Conservation (phyloP, 2,329 filamentous ascomycete species). For the Albophoma yamanashiensis region DNA sequence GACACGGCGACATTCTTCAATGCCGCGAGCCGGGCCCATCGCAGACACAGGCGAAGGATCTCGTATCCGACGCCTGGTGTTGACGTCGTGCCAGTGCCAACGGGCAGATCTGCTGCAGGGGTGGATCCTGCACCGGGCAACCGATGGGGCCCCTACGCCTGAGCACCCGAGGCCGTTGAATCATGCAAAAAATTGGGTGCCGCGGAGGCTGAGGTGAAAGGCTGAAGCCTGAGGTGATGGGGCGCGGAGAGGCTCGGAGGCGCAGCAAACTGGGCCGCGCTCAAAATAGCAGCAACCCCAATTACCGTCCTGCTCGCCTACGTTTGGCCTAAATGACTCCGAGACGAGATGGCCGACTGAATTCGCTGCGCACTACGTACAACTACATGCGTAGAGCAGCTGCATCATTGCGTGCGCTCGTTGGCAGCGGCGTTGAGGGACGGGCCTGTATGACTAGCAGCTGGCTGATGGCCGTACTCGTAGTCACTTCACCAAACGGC, state of each 20-base stretch:
- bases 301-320: not conserved
- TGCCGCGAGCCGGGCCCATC: not conserved
- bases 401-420: not conserved
- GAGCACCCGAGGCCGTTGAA: not conserved
- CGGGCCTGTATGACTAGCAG: no score
- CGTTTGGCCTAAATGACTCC: not conserved
- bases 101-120: not conserved
- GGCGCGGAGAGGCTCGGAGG: not conserved
- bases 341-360: not conserved
- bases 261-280: not conserved
- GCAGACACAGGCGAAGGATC: not conserved
- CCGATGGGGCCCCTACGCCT: not conserved
- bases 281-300: not conserved
- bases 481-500: not conserved
- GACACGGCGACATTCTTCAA: not conserved
- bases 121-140: not conserved
- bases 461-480: no score
- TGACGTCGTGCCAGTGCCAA: not conserved
- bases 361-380: no score
- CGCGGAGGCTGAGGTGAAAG: not conserved
- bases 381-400: no score
- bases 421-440: not conserved
- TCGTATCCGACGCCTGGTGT: not conserved
- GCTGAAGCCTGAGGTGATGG: not conserved
- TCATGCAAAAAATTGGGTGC: not conserved